Base-by-base conservation (phyloP, 1,139 yeast genomes). In the Diutina scorzettiae region DNA sequence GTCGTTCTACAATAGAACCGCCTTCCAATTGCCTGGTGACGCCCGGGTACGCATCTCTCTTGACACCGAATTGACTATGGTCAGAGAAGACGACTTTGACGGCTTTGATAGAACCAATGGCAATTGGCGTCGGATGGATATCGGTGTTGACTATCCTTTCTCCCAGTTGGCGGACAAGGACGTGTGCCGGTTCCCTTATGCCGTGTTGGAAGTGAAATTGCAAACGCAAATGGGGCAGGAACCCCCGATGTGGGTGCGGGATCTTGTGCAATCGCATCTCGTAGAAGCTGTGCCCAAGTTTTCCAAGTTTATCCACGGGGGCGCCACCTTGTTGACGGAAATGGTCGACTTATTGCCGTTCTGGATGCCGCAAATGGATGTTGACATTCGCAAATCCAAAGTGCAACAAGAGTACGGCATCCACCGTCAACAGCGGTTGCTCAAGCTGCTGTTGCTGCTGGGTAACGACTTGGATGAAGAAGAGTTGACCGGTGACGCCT, bases 221-320 rank as follows among this genome's bases (percentile, higher is more conserved):
- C 98, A 91, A 64, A 91, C 98, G 6, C 98, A 91, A 65, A 58
- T 91, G 64, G 98, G 98, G 44, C 98, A 91, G 65, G 98, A 91
- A 60, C 98, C 98, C 34, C 98, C 98, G 14, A 79, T 75, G 49
- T 91, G 98, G 98, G 94, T 91, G 40, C 77, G 94, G 51, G 96
- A 91, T 51, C 73, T 91, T 58, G 87, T 89, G 36, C 69, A 87
- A 1, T 82, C 95, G 24, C 98, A 91, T 60, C 70, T 91, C 46
- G 98, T 91, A 41, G 98, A 91, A 63, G 96, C 97, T 0, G 96
- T 91, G 32, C 98, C 98, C 28, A 91, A 91, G 62, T 91, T 87
- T 60, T 89, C 97, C 46, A 91, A 91, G 62, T 91, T 91, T 55
- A 89, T 91, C 52, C 98, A 91, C 55, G 98, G 98, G 52, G 81